Percentiles rank a stretch among this genome's conserved stretches.
Evolutionary conservation across 768 basidiomycete species (phyloP).

Genomic region (Calocybe cyanea): DNA sequence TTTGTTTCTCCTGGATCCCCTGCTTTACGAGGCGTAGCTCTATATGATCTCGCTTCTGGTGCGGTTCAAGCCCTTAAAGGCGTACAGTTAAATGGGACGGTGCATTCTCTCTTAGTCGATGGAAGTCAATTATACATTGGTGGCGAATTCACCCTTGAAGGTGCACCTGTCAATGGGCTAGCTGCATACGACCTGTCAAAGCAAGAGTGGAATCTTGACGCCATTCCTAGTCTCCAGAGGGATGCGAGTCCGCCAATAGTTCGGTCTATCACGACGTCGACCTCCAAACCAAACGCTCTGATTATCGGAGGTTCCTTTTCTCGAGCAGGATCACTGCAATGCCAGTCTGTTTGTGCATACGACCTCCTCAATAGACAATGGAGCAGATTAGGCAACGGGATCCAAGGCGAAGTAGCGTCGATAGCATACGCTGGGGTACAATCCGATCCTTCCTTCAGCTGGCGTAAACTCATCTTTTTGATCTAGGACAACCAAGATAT

Average conservation of each 20-base stretch:
- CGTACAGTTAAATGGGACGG: conserved; percentile 66
- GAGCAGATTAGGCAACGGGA: conserved; percentile 74
- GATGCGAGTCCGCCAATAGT: conserved; percentile 52
- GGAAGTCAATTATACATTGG: conserved; percentile 75
- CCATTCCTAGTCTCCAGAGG: conserved; percentile 58
- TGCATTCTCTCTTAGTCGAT: conserved; percentile 71
- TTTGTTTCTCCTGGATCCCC: conserved; percentile 41
- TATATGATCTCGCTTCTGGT: conserved; percentile 60
- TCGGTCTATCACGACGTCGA: conserved; percentile 63
- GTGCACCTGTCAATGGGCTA: conserved; percentile 61
- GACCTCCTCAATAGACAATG: conserved; percentile 70
- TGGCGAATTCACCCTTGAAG: conserved; percentile 71
- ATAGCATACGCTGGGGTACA: conserved; percentile 79
- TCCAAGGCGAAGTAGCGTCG: conserved; percentile 76
- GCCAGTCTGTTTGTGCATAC: conserved; percentile 76
- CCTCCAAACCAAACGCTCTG: conserved; percentile 55
- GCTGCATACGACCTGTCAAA: conserved; percentile 73
- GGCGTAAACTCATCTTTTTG: not conserved
- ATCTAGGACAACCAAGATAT: conserved; percentile 58
- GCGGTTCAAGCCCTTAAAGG: conserved; percentile 55
- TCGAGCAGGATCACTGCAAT: conserved; percentile 69
- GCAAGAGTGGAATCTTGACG: conserved; percentile 58
- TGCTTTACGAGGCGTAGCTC: conserved; percentile 52
- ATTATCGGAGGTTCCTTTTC: conserved; percentile 88
- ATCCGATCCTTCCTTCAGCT: conserved; percentile 2